Percentiles rank a stretch among this genome's conserved stretches.
phyloP scores from a whole-genome alignment of 208 protist species.

The Trypanosoma boissoni region DNA sequence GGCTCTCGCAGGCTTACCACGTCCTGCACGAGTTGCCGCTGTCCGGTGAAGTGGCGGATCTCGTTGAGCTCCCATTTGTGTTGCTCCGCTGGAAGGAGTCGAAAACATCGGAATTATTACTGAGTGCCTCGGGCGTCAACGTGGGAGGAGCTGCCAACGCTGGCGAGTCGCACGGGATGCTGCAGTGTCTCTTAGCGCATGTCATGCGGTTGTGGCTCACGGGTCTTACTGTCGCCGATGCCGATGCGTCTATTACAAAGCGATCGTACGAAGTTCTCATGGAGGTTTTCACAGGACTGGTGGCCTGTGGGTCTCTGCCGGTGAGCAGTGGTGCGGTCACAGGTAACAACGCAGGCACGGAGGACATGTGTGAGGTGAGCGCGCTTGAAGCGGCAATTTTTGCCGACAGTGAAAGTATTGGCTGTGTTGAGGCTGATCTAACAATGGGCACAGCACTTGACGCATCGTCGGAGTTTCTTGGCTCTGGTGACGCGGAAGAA shows the following conservation, averaged over 20 bases:
- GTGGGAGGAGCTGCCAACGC: neutral
- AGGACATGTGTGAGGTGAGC: too few species aligned
- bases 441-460: too few species aligned
- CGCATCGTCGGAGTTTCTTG: neutral
- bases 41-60: constrained; percentile 49
- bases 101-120: constrained; percentile 1
- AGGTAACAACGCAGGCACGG: too few species aligned
- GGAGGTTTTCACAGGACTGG: constrained; percentile 43
- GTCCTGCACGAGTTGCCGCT: constrained; percentile 41
- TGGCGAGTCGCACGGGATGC: constrained; percentile 5
- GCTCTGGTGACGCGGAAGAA: neutral
- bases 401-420: too few species aligned
- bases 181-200: constrained; percentile 44
- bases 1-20: constrained; percentile 60
- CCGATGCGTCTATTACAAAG: constrained; percentile 65
- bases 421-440: too few species aligned
- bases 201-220: constrained; percentile 57
- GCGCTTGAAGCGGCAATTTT: too few species aligned
- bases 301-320: too few species aligned
- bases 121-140: constrained; percentile 5
- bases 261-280: constrained; percentile 62
- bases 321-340: too few species aligned
- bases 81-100: constrained; percentile 26
- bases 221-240: constrained; percentile 38
- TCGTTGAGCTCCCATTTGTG: constrained; percentile 65